Base-by-base conservation (phyloP, 305 asterid species). In the Fraxinus latifolia region DNA sequence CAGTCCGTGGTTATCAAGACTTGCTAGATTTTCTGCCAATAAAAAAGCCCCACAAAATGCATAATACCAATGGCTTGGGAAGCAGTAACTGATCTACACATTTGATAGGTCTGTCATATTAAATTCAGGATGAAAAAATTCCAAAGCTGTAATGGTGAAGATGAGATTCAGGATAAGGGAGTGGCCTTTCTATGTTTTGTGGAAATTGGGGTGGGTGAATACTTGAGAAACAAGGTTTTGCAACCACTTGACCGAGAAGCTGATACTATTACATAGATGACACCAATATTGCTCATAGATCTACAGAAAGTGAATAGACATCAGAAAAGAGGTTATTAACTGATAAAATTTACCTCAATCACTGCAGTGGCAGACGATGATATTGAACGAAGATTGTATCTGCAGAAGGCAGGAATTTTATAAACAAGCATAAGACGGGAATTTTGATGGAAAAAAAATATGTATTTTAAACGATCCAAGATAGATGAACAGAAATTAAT, bases 341-440 rank as follows among this genome's bases (percentile, higher is more conserved):
- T 55, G 72, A 79, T 74, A 74, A 80, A 84, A 75, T 42, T 82
- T 87, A 95, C 99, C 98, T 94, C 89, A 71, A 95, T 90, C 79
- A 95, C 99, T 33, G 93, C 90, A 67, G 97, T 93, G 62, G 97
- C 99, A 79, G 99, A 95, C 83, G 92, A 86, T 84, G 99, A 93
- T 82, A 95, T 95, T 71, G 99, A 95, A 73, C 99, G 96, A 80
- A 95, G 97, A 89, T 95, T 95, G 84, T 95, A 95, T 84, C 99
- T 95, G 92, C 81, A 86, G 83, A 85, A 79, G 47, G 17, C 78
- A 74, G 60, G 77, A 76, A 76, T 31, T 37, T 82, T 25, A 55
- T 23, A 82, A 85, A 81, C 65, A 70, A 78, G 77, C 70, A 71
- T 79, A 39, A 84, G 77, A 77, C 1, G 21, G 3, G 31, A 81